Evolutionary conservation across 805 yeast species (phyloP).

Genomic region (Pichia rugopelliculosa): DNA sequence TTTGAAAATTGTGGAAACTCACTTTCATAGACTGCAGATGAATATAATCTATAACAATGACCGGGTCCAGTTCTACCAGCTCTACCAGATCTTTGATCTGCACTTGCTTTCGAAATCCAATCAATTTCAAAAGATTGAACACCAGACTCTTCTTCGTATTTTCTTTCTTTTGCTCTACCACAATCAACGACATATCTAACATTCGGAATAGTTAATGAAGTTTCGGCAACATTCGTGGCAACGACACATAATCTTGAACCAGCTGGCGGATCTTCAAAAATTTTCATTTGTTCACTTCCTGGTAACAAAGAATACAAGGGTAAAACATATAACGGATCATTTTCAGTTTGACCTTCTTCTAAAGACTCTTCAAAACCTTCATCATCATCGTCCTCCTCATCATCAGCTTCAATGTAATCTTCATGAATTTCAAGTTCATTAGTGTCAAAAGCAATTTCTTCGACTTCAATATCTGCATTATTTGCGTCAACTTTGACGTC

Average conservation of each 20-base stretch:
- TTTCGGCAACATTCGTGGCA: constrained; percentile 97
- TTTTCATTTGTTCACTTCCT: constrained; percentile 91
- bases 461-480: constrained; percentile 72
- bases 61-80: constrained; percentile 98
- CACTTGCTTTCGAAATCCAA: constrained; percentile 93
- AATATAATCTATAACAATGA: constrained; percentile 84
- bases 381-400: constrained; percentile 47
- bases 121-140: constrained; percentile 87
- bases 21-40: constrained; percentile 88
- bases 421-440: constrained; percentile 32
- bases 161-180: constrained; percentile 88
- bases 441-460: constrained; percentile 67
- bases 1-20: constrained; percentile 74
- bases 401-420: constrained; percentile 35
- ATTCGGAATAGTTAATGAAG: constrained; percentile 94
- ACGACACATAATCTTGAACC: constrained; percentile 86
- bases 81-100: constrained; percentile 76
- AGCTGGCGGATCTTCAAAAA: constrained; percentile 76
- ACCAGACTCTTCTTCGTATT: constrained; percentile 72
- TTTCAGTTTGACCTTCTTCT: constrained; percentile 61
- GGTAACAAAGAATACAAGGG: constrained; percentile 92
- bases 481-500: constrained; percentile 47
- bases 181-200: constrained; percentile 91
- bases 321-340: constrained; percentile 79
- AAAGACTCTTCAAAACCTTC: constrained; percentile 67